Conservation (phyloP, 164 flowering plant species). For the Vitis vinifera region DNA sequence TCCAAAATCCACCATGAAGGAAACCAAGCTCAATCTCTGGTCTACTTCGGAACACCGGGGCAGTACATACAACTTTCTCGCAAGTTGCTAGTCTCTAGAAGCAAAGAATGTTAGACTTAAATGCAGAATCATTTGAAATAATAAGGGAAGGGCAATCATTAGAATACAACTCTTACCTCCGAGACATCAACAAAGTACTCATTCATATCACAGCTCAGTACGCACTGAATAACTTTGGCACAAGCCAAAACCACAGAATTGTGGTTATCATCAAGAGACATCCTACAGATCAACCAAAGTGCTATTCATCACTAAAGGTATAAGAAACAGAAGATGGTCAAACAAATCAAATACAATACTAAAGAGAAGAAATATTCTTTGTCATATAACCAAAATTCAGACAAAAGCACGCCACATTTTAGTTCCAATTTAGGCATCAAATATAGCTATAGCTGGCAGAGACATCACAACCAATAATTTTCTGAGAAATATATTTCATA, state of each 20-base stretch:
- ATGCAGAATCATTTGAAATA: background rate
- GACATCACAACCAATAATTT: no score
- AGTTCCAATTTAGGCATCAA: background rate
- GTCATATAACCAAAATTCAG: background rate
- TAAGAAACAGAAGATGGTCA: background rate
- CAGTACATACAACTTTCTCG: slow-evolving; percentile 52
- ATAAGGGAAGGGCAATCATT: no score
- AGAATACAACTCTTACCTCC: slow-evolving; percentile 48
- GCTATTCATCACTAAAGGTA: background rate
- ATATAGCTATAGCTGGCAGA: no score
- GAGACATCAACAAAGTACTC: slow-evolving; percentile 55
- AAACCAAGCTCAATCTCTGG: slow-evolving; percentile 75
- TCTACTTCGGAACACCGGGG: slow-evolving; percentile 86
- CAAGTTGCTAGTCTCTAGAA: slow-evolving; percentile 48
- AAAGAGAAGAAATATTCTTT: no score
- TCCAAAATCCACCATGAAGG: slow-evolving; percentile 95
- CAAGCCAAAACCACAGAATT: slow-evolving; percentile 73
- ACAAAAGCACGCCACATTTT: background rate
- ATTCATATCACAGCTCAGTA: slow-evolving; percentile 65
- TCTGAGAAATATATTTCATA: no score
- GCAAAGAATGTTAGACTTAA: slow-evolving; percentile 2
- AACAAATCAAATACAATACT: background rate
- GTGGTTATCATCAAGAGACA: slow-evolving; percentile 90
- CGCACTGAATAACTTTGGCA: slow-evolving; percentile 63
- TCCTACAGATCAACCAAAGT: slow-evolving; percentile 39